A percentile compares a stretch with the other conserved stretches of the same genome.
Evolutionary conservation across 2,329 filamentous ascomycete genomes (phyloP).

Genomic region (Pseudogymnoascus sp.): DNA sequence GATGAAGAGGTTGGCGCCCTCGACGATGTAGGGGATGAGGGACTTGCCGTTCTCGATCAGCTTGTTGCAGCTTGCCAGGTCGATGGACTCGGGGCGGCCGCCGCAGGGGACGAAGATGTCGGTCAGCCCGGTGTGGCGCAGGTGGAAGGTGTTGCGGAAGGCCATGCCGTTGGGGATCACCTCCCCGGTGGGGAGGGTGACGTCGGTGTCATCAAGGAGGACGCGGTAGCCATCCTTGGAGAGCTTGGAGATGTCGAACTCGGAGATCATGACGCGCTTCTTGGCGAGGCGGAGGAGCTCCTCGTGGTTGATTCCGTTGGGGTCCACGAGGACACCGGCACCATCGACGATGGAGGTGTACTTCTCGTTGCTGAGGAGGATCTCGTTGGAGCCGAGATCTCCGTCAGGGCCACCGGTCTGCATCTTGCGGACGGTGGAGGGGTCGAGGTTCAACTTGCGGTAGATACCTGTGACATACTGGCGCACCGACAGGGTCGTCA

Average conservation of each 20-base stretch:
- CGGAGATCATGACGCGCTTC: slow-evolving; percentile 77
- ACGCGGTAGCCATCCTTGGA: slow-evolving; percentile 85
- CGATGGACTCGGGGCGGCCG: slow-evolving; percentile 92
- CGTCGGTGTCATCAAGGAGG: slow-evolving; percentile 80
- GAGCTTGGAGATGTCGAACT: slow-evolving; percentile 79
- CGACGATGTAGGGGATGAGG: slow-evolving; percentile 87
- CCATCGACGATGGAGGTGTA: slow-evolving; percentile 96
- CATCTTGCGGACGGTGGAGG: slow-evolving; percentile 78
- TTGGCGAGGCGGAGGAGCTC: slow-evolving; percentile 81
- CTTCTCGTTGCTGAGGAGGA: slow-evolving; percentile 89
- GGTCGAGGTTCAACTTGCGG: slow-evolving; percentile 86
- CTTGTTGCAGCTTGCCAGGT: slow-evolving; percentile 76
- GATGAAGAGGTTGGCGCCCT: slow-evolving; percentile 97
- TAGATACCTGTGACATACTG: slow-evolving; percentile 97
- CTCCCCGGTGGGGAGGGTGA: slow-evolving; percentile 83
- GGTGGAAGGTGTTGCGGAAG: slow-evolving; percentile 97
- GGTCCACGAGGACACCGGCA: slow-evolving; percentile 87
- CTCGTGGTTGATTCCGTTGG: slow-evolving; percentile 74
- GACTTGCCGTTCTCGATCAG: slow-evolving; percentile 86
- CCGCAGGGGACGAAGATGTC: slow-evolving; percentile 94
- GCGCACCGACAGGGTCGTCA: slow-evolving; percentile 94
- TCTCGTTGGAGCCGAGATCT: slow-evolving; percentile 95
- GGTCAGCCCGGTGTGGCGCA: slow-evolving; percentile 66
- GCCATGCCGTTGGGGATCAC: slow-evolving; percentile 80
- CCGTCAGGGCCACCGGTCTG: slow-evolving; percentile 97